These are phyloP conservation scores for Picea sitchensis DNA, from an alignment of 75 land plant genomes.

Conservation along the genomic window DNA sequence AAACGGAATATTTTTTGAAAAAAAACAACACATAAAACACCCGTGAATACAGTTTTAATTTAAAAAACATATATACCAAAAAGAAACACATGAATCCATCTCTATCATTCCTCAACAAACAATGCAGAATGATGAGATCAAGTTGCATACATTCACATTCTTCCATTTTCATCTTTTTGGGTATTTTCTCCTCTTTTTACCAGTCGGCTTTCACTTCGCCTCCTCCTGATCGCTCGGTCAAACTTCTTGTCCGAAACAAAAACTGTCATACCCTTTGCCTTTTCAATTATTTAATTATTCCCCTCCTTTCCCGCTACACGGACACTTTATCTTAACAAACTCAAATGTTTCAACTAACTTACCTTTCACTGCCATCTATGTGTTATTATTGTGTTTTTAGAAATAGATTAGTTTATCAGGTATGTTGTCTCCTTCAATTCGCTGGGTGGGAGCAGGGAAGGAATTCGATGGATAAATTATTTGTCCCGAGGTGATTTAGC, in stretches of 20 bases:
- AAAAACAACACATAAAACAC: neutral
- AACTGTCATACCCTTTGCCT: neutral
- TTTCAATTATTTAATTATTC: neutral
- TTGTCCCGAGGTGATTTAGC: too few relatives aligned
- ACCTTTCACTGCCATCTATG: too few relatives aligned
- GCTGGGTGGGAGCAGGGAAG: too few relatives aligned
- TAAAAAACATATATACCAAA: neutral
- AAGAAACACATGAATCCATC: neutral
- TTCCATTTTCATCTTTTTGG: neutral
- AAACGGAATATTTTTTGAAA: neutral
- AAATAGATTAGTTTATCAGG: neutral
- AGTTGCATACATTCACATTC: neutral
- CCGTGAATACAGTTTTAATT: neutral
- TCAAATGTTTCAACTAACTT: neutral
- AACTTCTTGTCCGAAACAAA: neutral
- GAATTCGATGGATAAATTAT: too few relatives aligned
- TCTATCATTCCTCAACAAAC: neutral
- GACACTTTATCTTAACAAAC: neutral
- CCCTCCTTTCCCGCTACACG: neutral
- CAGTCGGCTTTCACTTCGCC: neutral
- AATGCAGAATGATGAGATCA: neutral
- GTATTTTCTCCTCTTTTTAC: neutral
- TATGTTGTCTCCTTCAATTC: neutral
- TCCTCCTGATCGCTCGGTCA: neutral
- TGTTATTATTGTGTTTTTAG: neutral